These are phyloP conservation scores for Triticum dicoccoides DNA, from an alignment of 176 grass and related monocot genomes.

Conservation along the genomic window DNA sequence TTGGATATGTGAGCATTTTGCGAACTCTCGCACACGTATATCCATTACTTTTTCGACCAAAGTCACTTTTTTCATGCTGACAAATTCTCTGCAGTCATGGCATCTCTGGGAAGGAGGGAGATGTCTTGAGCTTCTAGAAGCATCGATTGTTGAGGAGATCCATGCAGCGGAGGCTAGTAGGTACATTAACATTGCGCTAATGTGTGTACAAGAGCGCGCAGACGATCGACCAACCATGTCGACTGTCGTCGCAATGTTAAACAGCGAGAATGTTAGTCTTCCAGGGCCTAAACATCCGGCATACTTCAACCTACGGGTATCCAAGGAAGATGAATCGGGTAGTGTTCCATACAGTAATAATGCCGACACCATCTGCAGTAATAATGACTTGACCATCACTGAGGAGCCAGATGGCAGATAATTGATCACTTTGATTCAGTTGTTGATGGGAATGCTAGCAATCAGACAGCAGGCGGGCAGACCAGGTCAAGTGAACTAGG, in stretches of 20 bases:
- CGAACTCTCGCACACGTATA: too few relatives aligned
- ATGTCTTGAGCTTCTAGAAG: constrained; percentile 27
- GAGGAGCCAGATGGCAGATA: constrained; percentile 12
- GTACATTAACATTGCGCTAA: constrained; percentile 32
- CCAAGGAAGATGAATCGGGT: neutral
- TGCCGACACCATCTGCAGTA: neutral
- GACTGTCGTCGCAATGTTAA: constrained; percentile 9
- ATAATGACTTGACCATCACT: constrained; percentile 29
- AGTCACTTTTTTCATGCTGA: neutral
- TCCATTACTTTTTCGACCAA: neutral
- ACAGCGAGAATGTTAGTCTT: neutral
- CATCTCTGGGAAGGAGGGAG: constrained; percentile 12
- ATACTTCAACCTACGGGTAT: constrained; percentile 26
- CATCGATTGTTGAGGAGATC: neutral
- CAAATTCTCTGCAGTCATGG: constrained; percentile 22
- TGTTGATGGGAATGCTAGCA: neutral
- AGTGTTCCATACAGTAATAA: too few relatives aligned
- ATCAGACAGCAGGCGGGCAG: neutral
- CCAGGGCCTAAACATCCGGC: constrained; percentile 32
- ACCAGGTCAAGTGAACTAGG: neutral
- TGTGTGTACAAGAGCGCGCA: constrained; percentile 32
- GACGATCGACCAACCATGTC: constrained; percentile 42
- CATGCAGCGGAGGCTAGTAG: neutral
- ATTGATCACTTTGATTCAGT: neutral
- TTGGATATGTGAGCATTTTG: neutral